Percentiles rank a stretch among this genome's conserved stretches.
These are phyloP conservation scores for Tulasnella sp. DNA, from an alignment of 768 basidiomycete genomes.

Conservation along the genomic window DNA sequence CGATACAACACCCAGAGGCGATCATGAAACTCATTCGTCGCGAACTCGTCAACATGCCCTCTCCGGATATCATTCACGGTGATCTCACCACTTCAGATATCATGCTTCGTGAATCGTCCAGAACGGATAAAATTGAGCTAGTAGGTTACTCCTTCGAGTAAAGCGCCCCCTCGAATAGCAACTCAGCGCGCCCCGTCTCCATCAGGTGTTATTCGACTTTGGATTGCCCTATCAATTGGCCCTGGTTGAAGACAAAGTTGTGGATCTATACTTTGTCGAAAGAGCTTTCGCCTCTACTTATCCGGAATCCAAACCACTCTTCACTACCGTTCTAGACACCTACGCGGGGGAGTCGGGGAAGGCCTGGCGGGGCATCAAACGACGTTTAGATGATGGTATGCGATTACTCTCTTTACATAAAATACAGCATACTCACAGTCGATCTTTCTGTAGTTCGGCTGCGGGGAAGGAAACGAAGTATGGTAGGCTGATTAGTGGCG, in stretches of 20 bases:
- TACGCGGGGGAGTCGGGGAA: conserved; percentile 62
- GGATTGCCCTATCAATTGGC: conserved; percentile 84
- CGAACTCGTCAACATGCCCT: conserved; percentile 88
- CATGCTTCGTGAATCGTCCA: conserved; percentile 67
- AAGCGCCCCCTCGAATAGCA: not conserved
- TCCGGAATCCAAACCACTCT: conserved; percentile 81
- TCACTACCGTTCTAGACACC: conserved; percentile 59
- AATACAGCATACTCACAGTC: too few species aligned
- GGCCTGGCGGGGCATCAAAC: conserved; percentile 66
- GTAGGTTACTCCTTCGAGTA: conserved; percentile 14
- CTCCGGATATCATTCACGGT: conserved; percentile 87
- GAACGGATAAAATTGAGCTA: conserved; percentile 34
- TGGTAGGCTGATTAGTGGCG: conserved; percentile 67
- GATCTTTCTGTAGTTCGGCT: conserved; percentile 63
- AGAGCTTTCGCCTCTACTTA: conserved; percentile 95
- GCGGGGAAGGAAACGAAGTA: conserved; percentile 88
- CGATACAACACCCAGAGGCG: conserved; percentile 61
- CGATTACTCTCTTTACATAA: not conserved
- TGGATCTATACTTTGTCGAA: conserved; percentile 96
- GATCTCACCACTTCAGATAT: conserved; percentile 98
- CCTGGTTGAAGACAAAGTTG: conserved; percentile 91
- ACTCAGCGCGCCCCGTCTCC: not conserved
- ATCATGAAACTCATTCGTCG: conserved; percentile 80
- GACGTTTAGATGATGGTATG: conserved; percentile 75
- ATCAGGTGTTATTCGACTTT: conserved; percentile 90